These are phyloP conservation scores for Fusarium abutilonis DNA, from an alignment of 2,329 filamentous ascomycete genomes.

Conservation along the genomic window DNA sequence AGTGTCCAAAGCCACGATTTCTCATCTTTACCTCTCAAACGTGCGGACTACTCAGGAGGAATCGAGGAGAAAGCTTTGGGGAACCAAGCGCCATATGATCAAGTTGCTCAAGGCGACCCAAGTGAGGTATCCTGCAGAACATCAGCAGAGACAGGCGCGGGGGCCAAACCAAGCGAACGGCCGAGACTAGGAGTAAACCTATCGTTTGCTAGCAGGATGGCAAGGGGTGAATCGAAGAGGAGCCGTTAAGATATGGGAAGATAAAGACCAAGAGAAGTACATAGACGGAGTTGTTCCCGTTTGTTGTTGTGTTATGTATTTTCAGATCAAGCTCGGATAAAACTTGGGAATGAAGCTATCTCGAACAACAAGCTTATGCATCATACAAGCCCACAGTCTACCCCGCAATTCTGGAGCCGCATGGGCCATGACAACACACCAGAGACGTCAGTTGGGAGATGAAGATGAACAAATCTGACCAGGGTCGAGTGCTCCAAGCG, in stretches of 20 bases:
- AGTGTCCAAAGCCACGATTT: background rate
- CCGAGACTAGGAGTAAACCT: conserved; percentile 1
- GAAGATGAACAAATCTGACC: conserved; percentile 14
- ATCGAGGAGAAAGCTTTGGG: background rate
- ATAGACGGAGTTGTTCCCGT: background rate
- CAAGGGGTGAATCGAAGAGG: conserved; percentile 9
- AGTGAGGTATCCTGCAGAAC: background rate
- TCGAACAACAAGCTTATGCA: conserved; percentile 19
- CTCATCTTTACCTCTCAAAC: conserved; percentile 14
- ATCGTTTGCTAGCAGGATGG: conserved; percentile 38
- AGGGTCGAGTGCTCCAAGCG: conserved; percentile 11
- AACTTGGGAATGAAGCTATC: conserved; percentile 28
- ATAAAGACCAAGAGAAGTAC: background rate
- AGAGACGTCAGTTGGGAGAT: conserved; percentile 11
- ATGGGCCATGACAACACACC: conserved; percentile 27
- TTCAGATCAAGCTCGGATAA: background rate
- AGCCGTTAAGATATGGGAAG: background rate
- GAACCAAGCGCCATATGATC: conserved; percentile 8
- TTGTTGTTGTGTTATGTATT: conserved; percentile 1
- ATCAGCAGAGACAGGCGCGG: background rate
- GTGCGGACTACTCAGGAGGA: conserved; percentile 4
- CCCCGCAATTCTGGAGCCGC: conserved; percentile 39
- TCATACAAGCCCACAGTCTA: conserved; percentile 25
- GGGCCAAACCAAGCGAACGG: background rate
- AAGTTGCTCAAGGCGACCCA: conserved; percentile 3